Evolutionary conservation across 2,329 filamentous ascomycete species (phyloP).

Genomic region (Hypoxylon sp.): DNA sequence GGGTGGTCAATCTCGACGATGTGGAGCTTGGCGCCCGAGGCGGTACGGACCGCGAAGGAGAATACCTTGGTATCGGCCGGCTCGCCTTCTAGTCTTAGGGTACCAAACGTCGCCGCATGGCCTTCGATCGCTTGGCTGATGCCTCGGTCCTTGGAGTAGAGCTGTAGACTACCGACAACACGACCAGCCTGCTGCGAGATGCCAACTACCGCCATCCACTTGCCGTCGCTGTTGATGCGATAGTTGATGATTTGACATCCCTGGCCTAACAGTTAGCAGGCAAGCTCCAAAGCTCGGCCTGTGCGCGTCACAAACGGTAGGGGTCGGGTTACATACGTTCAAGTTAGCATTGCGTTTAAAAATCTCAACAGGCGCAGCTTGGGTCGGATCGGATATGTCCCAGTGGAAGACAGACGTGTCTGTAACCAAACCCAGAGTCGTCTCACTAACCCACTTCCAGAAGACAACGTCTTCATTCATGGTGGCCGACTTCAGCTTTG

Average conservation of each 20-base stretch:
- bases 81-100: constrained; percentile 85
- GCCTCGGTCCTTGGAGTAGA: constrained; percentile 93
- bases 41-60: constrained; percentile 91
- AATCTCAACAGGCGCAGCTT: constrained; percentile 83
- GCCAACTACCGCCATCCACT: constrained; percentile 98
- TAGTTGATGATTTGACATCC: constrained; percentile 99
- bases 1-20: constrained; percentile 97
- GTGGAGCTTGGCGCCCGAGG: constrained; percentile 91
- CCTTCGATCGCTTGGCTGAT: constrained; percentile 99
- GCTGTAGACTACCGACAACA: constrained; percentile 94
- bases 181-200: constrained; percentile 93
- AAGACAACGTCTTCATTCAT: constrained; percentile 98
- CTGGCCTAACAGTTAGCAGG: constrained; percentile 54
- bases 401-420: constrained; percentile 94
- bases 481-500: constrained; percentile 94
- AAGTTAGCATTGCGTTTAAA: constrained; percentile 96
- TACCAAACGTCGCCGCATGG: constrained; percentile 93
- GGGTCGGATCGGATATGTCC: constrained; percentile 89
- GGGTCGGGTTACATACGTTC: constrained; percentile 65
- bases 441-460: constrained; percentile 99
- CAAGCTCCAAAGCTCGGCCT: not conserved
- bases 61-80: constrained; percentile 93
- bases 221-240: constrained; percentile 91
- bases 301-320: not conserved
- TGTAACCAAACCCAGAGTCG: constrained; percentile 86